Conservation (phyloP, 805 yeast species). For the Candida incommunis region DNA sequence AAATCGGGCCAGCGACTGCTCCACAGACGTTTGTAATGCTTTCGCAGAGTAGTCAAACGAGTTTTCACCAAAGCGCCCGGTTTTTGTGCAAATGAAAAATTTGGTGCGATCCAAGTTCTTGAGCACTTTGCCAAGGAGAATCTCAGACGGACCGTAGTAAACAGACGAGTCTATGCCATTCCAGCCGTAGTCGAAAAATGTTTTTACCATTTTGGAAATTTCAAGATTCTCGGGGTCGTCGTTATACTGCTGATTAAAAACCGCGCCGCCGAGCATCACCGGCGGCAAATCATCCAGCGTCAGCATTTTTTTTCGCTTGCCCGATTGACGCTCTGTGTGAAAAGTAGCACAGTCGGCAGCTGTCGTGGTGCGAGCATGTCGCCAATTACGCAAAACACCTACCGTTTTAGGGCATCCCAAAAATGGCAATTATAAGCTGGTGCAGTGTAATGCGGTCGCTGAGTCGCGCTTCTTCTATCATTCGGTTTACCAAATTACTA, state of each 20-base stretch:
- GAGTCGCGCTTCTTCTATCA: no score
- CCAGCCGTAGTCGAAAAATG: conserved; percentile 55
- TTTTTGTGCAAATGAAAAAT: conserved; percentile 70
- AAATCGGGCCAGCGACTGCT: conserved; percentile 53
- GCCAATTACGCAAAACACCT: no score
- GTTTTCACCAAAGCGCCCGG: conserved; percentile 56
- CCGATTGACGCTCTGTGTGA: no score
- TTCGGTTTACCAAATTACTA: no score
- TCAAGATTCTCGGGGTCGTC: conserved; percentile 51
- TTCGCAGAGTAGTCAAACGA: conserved; percentile 62
- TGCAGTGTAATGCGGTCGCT: no score
- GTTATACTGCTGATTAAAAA: conserved; percentile 69
- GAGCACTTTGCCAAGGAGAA: conserved; percentile 55
- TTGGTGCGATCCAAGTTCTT: conserved; percentile 33
- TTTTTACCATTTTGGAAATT: conserved; percentile 37
- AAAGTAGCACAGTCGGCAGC: no score
- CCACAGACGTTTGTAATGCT: conserved; percentile 46
- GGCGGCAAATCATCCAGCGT: conserved; percentile 17
- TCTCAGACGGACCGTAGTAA: conserved; percentile 82
- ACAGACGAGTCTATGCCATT: conserved; percentile 85
- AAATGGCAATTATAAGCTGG: no score
- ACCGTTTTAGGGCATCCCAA: no score
- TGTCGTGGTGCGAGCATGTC: no score
- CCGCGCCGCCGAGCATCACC: conserved; percentile 76
- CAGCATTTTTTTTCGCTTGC: no score